Evolutionary conservation across 1,139 yeast species (phyloP).

Genomic region (Zygosaccharomyces sapae): DNA sequence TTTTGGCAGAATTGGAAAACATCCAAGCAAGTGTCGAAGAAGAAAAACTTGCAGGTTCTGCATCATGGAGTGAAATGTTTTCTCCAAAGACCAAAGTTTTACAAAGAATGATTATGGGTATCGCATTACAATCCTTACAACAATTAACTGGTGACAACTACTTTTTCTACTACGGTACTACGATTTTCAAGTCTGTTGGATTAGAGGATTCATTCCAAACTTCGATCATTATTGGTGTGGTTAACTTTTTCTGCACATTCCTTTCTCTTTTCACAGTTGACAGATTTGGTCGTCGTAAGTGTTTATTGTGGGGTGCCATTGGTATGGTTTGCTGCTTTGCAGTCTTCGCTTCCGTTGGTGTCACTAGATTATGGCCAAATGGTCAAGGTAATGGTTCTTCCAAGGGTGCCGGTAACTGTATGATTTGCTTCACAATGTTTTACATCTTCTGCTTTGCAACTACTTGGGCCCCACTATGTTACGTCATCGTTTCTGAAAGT

Average conservation of each 20-base stretch:
- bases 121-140: conserved; percentile 59
- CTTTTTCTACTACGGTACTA: conserved; percentile 74
- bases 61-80: conserved; percentile 56
- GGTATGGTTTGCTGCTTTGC: conserved; percentile 61
- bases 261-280: conserved; percentile 62
- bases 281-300: conserved; percentile 61
- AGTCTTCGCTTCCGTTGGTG: conserved; percentile 64
- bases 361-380: conserved; percentile 52
- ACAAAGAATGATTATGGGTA: conserved; percentile 58
- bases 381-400: conserved; percentile 36
- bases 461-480: conserved; percentile 81
- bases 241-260: conserved; percentile 70
- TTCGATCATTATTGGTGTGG: conserved; percentile 70
- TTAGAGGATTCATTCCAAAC: conserved; percentile 66
- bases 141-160: conserved; percentile 74
- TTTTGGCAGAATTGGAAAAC: conserved; percentile 53
- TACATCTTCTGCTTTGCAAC: conserved; percentile 77
- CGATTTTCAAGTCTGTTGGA: conserved; percentile 71
- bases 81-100: conserved; percentile 53
- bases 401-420: conserved; percentile 62
- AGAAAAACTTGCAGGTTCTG: conserved; percentile 56
- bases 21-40: conserved; percentile 61
- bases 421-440: conserved; percentile 74
- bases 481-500: conserved; percentile 67
- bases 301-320: conserved; percentile 57